Base-by-base conservation (phyloP, 1,139 yeast genomes). In the Geotrichum macrosporum region DNA sequence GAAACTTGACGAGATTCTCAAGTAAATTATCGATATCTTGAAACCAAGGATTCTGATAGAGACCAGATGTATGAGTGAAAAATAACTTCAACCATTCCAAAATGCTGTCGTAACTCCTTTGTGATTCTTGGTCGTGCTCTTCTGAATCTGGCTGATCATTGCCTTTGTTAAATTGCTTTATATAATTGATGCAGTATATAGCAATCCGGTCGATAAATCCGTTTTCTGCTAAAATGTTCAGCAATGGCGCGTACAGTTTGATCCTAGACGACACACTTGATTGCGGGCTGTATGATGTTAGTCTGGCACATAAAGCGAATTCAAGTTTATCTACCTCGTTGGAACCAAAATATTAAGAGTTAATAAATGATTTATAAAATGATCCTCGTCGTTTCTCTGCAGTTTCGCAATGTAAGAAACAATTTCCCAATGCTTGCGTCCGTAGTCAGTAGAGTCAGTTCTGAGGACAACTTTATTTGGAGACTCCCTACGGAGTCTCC, bases 401-500 rank as follows among this genome's bases (percentile, higher is more conserved):
- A 16, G 13, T 8, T 44, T 31, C 15, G 18, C 13, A 19, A 44
- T 24, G 8, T 26, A n/a, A 21, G 21, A 31, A 16, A 42, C 31
- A 21, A 44, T 10, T 19, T 5, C 24, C 34, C 36, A 27, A 33
- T 26, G 21, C 18, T 41, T 21, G 24, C 22, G 16, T 22, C 35
- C 12, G 30, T 35, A 22, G 13, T 27, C 27, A 18, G 18, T 22
- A 26, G 9, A 9, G 10, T 30, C 18, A 18, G 31, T 10, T 24
- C 18, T 26, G 13, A n/a, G 6, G n/a, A 10, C 65, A 5, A 63
- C 53, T 29, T 59, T 63, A 30, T 68, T 64, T 34, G 76, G 61
- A 53, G 77, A 73, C 16, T 66, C 66, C 53, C 80, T 75, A 32
- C 84, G 63, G 16, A 77, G 45, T 13, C 73, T 56, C 43, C 75